phyloP scores from a whole-genome alignment of 148 eudicot genomes.

The Fagopyrum homotropicum region DNA sequence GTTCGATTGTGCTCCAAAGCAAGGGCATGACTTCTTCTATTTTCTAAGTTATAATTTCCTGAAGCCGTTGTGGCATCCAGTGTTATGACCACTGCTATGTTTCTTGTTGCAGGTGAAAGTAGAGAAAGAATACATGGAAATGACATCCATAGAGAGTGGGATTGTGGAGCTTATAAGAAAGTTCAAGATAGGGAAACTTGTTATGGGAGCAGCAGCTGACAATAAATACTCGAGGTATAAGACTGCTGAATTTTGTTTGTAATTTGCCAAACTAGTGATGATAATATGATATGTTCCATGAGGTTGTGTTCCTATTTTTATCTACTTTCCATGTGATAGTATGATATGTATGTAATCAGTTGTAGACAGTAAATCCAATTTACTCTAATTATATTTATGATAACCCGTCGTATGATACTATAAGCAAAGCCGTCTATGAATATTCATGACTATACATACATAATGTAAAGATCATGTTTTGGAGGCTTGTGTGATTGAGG shows the following conservation, averaged over 20 bases:
- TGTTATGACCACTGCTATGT: not conserved
- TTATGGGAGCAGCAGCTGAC: constrained; percentile 88
- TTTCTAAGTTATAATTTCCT: not conserved
- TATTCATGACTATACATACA: not conserved
- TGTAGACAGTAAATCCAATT: too few species aligned
- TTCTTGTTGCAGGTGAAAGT: constrained; percentile 33
- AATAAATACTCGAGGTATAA: constrained; percentile 53
- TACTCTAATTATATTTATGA: not conserved
- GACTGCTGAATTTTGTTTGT: not conserved
- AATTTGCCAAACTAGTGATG: not conserved
- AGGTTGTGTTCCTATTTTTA: not conserved
- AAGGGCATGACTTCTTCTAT: constrained; percentile 29
- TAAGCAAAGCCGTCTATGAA: not conserved
- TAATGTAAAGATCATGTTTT: not conserved
- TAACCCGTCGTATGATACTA: not conserved
- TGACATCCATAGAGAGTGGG: constrained; percentile 64
- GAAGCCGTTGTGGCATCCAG: not conserved
- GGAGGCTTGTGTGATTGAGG: not conserved
- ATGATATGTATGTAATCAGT: not conserved
- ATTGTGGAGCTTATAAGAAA: constrained; percentile 62
- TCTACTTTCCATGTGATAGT: not conserved
- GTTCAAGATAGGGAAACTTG: constrained; percentile 59
- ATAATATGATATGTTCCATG: not conserved
- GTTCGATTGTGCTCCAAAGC: constrained; percentile 29
- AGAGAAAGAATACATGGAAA: constrained; percentile 42